phyloP scores from a whole-genome alignment of 2,329 filamentous ascomycete species.

The Penicillium nordicum region DNA sequence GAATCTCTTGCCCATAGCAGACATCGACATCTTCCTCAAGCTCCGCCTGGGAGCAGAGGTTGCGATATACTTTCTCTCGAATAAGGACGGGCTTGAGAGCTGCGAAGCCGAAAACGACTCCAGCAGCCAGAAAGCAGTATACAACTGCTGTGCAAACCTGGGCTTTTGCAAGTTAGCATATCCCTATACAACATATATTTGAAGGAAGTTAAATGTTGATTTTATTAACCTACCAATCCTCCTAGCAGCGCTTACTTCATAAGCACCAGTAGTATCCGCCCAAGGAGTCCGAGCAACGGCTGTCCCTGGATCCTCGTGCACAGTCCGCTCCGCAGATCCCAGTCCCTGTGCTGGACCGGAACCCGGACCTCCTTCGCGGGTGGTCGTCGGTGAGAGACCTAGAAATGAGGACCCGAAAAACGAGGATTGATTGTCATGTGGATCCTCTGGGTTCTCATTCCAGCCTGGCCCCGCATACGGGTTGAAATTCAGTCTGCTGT shows the following conservation, averaged over 20 bases:
- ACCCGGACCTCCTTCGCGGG: slow-evolving; percentile 20
- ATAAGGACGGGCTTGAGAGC: slow-evolving; percentile 79
- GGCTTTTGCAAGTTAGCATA: slow-evolving; percentile 42
- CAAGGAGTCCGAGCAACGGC: neutral
- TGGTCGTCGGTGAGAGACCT: slow-evolving; percentile 19
- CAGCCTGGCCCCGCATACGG: slow-evolving; percentile 40
- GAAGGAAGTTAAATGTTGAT: neutral
- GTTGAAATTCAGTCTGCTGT: slow-evolving; percentile 43
- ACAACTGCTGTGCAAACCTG: slow-evolving; percentile 67
- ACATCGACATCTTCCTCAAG: slow-evolving; percentile 47
- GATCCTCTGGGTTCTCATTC: slow-evolving; percentile 33
- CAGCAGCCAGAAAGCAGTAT: slow-evolving; percentile 74
- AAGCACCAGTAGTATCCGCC: slow-evolving; percentile 42
- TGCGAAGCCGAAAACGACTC: slow-evolving; percentile 79
- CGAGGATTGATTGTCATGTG: slow-evolving; percentile 26
- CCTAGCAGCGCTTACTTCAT: slow-evolving; percentile 54
- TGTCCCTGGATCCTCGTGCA: slow-evolving; percentile 5
- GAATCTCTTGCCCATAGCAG: slow-evolving; percentile 56
- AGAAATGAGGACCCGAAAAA: slow-evolving; percentile 17
- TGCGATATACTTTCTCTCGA: slow-evolving; percentile 66
- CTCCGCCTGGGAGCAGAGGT: slow-evolving; percentile 57
- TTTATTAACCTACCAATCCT: slow-evolving; percentile 47
- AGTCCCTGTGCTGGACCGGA: neutral
- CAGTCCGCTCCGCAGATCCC: slow-evolving; percentile 13
- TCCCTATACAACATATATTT: neutral